phyloP scores from a whole-genome alignment of 768 basidiomycete genomes.

The Psilocybe azurescens region DNA sequence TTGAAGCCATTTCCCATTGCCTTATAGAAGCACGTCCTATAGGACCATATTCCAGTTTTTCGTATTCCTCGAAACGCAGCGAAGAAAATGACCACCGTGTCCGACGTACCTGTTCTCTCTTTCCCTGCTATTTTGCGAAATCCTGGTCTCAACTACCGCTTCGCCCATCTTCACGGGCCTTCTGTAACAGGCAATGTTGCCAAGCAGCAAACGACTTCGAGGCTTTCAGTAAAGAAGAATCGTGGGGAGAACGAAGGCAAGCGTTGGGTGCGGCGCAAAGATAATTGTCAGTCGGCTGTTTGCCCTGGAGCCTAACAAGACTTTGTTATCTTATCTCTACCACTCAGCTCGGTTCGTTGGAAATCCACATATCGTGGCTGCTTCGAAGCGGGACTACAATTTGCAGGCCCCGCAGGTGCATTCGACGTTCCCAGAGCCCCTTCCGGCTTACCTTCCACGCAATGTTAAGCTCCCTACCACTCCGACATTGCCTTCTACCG shows the following conservation, averaged over 20 bases:
- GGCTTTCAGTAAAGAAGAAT: slow-evolving; percentile 40
- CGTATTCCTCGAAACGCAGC: no score
- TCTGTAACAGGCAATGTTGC: slow-evolving; percentile 14
- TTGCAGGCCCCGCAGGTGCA: slow-evolving; percentile 46
- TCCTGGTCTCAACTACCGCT: slow-evolving; percentile 55
- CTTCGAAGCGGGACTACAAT: slow-evolving; percentile 60
- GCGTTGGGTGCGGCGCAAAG: slow-evolving; percentile 76
- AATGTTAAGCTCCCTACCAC: slow-evolving; percentile 56
- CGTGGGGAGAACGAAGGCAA: slow-evolving; percentile 73
- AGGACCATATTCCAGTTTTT: no score
- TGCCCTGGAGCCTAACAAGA: neutral
- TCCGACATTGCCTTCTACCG: slow-evolving; percentile 38
- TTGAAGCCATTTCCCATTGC: neutral
- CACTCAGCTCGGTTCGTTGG: slow-evolving; percentile 68
- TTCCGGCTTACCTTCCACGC: slow-evolving; percentile 74
- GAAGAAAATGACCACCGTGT: slow-evolving; percentile 4
- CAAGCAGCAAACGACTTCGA: slow-evolving; percentile 19
- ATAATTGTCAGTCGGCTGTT: slow-evolving; percentile 63
- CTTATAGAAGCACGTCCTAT: no score
- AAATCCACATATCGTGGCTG: slow-evolving; percentile 75
- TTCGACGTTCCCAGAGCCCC: slow-evolving; percentile 77
- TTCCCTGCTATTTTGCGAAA: slow-evolving; percentile 76
- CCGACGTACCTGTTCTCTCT: slow-evolving; percentile 53
- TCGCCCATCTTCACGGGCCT: slow-evolving; percentile 52
- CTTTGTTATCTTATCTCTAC: slow-evolving; percentile 13